These are phyloP conservation scores for Mentha longifolia DNA, from an alignment of 257 asterid species.

Conservation along the genomic window DNA sequence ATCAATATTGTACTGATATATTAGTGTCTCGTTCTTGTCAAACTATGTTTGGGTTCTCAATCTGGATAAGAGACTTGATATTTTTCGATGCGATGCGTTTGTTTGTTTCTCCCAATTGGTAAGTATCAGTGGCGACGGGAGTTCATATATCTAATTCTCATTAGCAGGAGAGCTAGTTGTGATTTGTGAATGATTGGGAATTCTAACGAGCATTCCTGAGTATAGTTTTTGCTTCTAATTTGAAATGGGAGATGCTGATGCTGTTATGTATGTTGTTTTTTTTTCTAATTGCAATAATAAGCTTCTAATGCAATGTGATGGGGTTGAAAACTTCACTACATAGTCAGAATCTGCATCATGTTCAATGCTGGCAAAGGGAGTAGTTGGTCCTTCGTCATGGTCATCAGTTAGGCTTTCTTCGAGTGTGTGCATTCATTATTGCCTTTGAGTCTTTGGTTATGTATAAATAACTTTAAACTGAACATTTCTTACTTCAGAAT, in stretches of 20 bases:
- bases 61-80: slow-evolving; percentile 5
- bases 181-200: too few species aligned
- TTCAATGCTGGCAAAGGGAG: neutral
- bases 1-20: slow-evolving; percentile 15
- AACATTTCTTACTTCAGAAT: neutral
- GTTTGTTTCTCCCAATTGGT: neutral
- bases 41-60: slow-evolving; percentile 7
- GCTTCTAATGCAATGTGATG: neutral
- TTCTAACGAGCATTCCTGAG: too few species aligned
- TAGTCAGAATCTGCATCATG: slow-evolving; percentile 3
- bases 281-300: slow-evolving; percentile 2
- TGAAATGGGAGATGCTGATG: too few species aligned
- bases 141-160: too few species aligned
- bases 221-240: too few species aligned
- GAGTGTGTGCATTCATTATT: neutral
- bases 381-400: neutral
- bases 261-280: neutral
- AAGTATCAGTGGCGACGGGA: neutral
- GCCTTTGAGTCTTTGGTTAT: neutral
- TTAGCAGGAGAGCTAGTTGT: too few species aligned
- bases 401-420: neutral
- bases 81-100: neutral
- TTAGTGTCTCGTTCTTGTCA: neutral
- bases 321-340: neutral
- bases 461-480: neutral